Base-by-base conservation (phyloP, 1,284 basidiomycete species). In the Microbotryum scabiosae region DNA sequence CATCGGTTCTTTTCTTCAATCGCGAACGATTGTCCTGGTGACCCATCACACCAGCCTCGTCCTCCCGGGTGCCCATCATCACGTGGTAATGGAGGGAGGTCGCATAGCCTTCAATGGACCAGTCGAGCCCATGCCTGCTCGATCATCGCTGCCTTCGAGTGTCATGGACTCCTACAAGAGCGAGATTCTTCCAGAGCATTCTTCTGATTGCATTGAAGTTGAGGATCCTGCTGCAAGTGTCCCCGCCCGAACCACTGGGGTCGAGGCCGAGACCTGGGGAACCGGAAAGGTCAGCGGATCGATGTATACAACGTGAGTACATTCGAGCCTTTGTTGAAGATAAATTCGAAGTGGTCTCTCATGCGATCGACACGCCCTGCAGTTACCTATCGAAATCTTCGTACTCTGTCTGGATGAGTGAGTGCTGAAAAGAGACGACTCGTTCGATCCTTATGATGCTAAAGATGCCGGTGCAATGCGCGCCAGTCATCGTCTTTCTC, bases 1-100 rank as follows among this genome's bases (percentile, higher is more conserved):
- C 28, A 84, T 83, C 69, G 91, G 90, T 14, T 83, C 86, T 30
- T 79, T 93, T 56, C 82, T 89, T 79, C 76, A 79, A 56, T 83
- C 82, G 18, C 81, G 91, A 41, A 94, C 92, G 0, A 75, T 90
- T 60, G 82, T 96, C 48, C 80, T 96, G 20, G 89, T 94, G 48
- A 92, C 90, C 10, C 91, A 96, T 71, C 90, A 94, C n/a, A 47
- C 62, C 28, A 59, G 63, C 18, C 70, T 77, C 8, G 73, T 76
- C 32, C 70, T 74, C 12, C 74, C 73, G 1, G 66, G 68, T 7
- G 75, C 74, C 6, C 60, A 71, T 0, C 75, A 75, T 51, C 74
- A 76, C 47, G 75, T 93, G 23, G 84, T 86, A 12, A 80, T 94
- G 25, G 87, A 91, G 67, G 89, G 90, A 65, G 87, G 91, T 16